phyloP scores from a whole-genome alignment of 257 asterid species.

The Ballota nigra region DNA sequence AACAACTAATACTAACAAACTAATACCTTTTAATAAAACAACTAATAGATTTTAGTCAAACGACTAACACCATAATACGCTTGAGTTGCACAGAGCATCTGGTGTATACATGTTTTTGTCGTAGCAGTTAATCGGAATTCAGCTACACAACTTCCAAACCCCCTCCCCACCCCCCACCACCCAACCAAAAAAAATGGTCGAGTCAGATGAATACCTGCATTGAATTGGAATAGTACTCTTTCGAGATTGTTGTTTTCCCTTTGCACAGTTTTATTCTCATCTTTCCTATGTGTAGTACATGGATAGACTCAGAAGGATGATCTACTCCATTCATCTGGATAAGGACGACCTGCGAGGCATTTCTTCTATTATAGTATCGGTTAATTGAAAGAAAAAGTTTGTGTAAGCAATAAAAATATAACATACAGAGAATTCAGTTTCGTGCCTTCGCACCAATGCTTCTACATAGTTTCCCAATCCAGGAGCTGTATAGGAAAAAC shows the following conservation, averaged over 20 bases:
- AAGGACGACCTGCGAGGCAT: conserved; percentile 56
- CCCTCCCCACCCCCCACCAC: no score
- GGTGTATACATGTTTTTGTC: no score
- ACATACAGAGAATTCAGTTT: conserved; percentile 83
- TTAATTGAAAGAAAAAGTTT: neutral
- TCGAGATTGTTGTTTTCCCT: conserved; percentile 69
- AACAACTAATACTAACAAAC: no score
- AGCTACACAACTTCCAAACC: no score
- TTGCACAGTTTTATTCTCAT: conserved; percentile 86
- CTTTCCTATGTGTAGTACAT: conserved; percentile 78
- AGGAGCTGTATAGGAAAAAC: conserved; percentile 59
- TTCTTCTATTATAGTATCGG: neutral
- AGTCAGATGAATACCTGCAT: conserved; percentile 67
- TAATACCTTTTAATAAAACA: no score
- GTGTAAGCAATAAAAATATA: neutral
- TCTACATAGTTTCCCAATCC: conserved; percentile 96
- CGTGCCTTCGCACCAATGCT: conserved; percentile 92
- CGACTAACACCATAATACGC: no score
- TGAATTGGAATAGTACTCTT: conserved; percentile 84
- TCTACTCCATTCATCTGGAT: conserved; percentile 77
- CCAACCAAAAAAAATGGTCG: neutral
- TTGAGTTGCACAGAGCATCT: no score
- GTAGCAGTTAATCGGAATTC: no score
- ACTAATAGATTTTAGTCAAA: no score
- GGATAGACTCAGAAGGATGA: conserved; percentile 68